A percentile compares a stretch with the other conserved stretches of the same genome.
These are phyloP conservation scores for Neurospora intermedia DNA, from an alignment of 495 filamentous ascomycete genomes.

Conservation along the genomic window DNA sequence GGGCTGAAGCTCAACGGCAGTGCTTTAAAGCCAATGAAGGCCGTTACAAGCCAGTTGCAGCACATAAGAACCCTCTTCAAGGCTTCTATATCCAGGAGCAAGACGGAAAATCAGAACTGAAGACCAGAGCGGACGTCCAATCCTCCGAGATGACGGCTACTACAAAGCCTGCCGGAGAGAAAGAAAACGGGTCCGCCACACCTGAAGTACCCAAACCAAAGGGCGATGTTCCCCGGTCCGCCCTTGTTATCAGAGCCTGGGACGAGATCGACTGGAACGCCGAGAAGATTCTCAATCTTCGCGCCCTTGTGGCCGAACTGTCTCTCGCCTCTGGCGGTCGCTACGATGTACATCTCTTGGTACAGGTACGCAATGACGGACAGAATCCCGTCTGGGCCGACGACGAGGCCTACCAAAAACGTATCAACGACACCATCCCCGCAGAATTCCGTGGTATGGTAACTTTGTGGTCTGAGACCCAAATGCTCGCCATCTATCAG, in stretches of 20 bases:
- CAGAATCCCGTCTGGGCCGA: constrained; percentile 54
- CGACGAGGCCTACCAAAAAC: constrained; percentile 41
- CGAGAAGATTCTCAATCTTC: constrained; percentile 59
- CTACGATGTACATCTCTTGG: constrained; percentile 70
- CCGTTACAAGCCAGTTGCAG: constrained; percentile 45
- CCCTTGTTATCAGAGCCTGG: constrained; percentile 66
- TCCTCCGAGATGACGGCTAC: constrained; percentile 24
- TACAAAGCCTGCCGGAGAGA: background rate
- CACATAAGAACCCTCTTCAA: constrained; percentile 26
- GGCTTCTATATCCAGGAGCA: constrained; percentile 33
- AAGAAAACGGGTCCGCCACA: background rate
- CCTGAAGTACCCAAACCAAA: constrained; percentile 6
- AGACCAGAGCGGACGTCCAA: constrained; percentile 19
- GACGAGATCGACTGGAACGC: constrained; percentile 57
- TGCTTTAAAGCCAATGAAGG: constrained; percentile 60
- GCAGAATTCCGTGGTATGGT: constrained; percentile 81
- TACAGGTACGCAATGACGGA: constrained; percentile 62
- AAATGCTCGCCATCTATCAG: constrained; percentile 83
- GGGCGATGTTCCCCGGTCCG: constrained; percentile 45
- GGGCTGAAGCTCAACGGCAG: constrained; percentile 61
- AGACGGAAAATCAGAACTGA: background rate
- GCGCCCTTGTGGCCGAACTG: constrained; percentile 66
- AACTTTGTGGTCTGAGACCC: constrained; percentile 82
- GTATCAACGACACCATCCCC: constrained; percentile 62
- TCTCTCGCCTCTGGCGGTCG: constrained; percentile 66